Conservation (phyloP, 257 asterid genomes). For the Lycium barbarum region DNA sequence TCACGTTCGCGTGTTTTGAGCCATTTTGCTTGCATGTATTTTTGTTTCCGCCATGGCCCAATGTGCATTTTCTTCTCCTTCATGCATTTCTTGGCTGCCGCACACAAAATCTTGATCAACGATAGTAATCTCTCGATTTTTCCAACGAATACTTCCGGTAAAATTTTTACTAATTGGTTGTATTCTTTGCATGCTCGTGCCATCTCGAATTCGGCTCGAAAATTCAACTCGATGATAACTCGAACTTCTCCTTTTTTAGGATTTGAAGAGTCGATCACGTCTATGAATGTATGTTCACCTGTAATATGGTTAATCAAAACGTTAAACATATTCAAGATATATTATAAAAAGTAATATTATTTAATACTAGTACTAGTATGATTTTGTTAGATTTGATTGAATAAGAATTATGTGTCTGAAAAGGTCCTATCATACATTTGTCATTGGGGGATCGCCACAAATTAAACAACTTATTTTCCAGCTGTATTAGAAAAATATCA, state of each 20-base stretch:
- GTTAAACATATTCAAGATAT: background rate
- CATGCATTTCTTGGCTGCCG: slow-evolving; percentile 84
- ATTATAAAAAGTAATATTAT: background rate
- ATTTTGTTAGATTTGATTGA: background rate
- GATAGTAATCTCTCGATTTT: slow-evolving; percentile 71
- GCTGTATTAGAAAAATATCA: slow-evolving; percentile 1
- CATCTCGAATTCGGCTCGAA: slow-evolving; percentile 81
- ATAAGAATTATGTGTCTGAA: background rate
- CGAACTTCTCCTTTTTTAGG: slow-evolving; percentile 63
- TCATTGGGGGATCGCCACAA: background rate
- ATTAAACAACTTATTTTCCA: slow-evolving; percentile 2
- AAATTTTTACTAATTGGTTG: slow-evolving; percentile 52
- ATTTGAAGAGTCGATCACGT: slow-evolving; percentile 70
- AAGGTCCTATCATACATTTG: background rate
- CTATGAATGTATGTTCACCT: slow-evolving; percentile 90
- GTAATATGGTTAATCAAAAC: slow-evolving; percentile 22
- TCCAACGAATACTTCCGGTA: slow-evolving; percentile 78
- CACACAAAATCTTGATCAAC: slow-evolving; percentile 68
- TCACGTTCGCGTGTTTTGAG: slow-evolving; percentile 53
- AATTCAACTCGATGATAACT: slow-evolving; percentile 71
- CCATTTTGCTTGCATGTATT: slow-evolving; percentile 98
- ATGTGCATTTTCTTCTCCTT: slow-evolving; percentile 87
- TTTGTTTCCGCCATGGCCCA: slow-evolving; percentile 93
- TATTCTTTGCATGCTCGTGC: slow-evolving; percentile 83
- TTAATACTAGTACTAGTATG: too few relatives aligned